Percentiles rank a stretch among this genome's conserved stretches.
These are phyloP conservation scores for Monascus ruber DNA, from an alignment of 2,329 filamentous ascomycete species.

Conservation along the genomic window DNA sequence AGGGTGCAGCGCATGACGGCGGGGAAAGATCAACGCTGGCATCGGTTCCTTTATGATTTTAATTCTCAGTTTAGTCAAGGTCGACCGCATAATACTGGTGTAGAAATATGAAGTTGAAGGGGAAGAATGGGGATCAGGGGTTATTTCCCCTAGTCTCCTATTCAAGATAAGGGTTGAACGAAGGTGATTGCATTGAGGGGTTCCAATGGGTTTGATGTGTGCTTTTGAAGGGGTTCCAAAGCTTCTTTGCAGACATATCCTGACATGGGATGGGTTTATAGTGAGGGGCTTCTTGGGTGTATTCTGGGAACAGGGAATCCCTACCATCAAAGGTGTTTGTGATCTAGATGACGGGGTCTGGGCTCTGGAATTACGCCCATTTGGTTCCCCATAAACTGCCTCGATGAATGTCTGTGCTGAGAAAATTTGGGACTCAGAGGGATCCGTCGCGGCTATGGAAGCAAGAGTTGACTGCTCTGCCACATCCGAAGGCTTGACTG, in stretches of 20 bases:
- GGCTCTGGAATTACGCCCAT: constrained; percentile 52
- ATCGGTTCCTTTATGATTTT: constrained; percentile 43
- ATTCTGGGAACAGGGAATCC: constrained; percentile 22
- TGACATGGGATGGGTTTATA: constrained; percentile 7
- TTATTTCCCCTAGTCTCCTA: constrained; percentile 7
- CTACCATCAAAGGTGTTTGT: constrained; percentile 34
- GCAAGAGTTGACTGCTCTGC: constrained; percentile 50
- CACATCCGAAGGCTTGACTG: constrained; percentile 51
- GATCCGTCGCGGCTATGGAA: constrained; percentile 64
- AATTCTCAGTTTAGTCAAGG: constrained; percentile 27
- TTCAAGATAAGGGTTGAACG: constrained; percentile 1
- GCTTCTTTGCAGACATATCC: constrained; percentile 5
- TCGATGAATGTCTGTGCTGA: constrained; percentile 70
- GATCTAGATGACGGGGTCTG: constrained; percentile 47
- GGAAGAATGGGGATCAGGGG: constrained; percentile 5
- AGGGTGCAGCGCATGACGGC: constrained; percentile 52
- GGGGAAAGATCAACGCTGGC: constrained; percentile 45
- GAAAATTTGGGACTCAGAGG: constrained; percentile 68
- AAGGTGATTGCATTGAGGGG: constrained; percentile 2
- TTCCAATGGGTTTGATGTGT: constrained; percentile 1
- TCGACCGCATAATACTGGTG: constrained; percentile 11
- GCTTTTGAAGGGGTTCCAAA: constrained; percentile 6
- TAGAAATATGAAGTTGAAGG: constrained; percentile 17
- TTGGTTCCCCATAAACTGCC: constrained; percentile 57
- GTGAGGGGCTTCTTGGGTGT: constrained; percentile 9